These are phyloP conservation scores for Nothopassalora personata DNA, from an alignment of 2,329 filamentous ascomycete genomes.

Conservation along the genomic window DNA sequence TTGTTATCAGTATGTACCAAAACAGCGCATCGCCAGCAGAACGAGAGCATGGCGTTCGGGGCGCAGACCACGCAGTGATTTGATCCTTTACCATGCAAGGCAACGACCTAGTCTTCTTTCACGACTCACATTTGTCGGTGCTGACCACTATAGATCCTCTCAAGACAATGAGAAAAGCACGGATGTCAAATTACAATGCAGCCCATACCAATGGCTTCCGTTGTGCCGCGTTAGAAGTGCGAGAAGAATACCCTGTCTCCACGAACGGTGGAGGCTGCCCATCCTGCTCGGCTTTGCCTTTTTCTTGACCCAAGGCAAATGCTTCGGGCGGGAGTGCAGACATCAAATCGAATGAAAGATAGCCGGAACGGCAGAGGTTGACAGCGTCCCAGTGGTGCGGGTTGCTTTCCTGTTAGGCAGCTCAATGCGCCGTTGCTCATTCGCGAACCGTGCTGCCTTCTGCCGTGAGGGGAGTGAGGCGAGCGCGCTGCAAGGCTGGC, in stretches of 20 bases:
- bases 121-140: background rate
- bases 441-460: conserved; percentile 4
- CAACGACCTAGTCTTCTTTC: background rate
- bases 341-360: background rate
- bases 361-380: background rate
- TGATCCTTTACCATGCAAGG: background rate
- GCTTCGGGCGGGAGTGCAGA: conserved; percentile 22
- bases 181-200: conserved; percentile 99
- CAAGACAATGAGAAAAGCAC: conserved; percentile 54
- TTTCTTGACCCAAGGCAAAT: conserved; percentile 1
- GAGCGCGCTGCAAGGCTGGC: background rate
- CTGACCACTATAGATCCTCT: too few species aligned
- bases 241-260: conserved; percentile 54
- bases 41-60: background rate
- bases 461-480: background rate
- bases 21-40: background rate
- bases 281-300: conserved; percentile 2
- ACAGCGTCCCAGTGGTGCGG: background rate
- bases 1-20: conserved; percentile 9
- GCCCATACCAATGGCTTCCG: conserved; percentile 71
- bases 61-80: background rate
- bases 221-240: conserved; percentile 97
- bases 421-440: background rate
- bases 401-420: background rate
- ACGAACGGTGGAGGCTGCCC: conserved; percentile 22